phyloP scores from a whole-genome alignment of 306 rosid genomes.

The Prunus padus region DNA sequence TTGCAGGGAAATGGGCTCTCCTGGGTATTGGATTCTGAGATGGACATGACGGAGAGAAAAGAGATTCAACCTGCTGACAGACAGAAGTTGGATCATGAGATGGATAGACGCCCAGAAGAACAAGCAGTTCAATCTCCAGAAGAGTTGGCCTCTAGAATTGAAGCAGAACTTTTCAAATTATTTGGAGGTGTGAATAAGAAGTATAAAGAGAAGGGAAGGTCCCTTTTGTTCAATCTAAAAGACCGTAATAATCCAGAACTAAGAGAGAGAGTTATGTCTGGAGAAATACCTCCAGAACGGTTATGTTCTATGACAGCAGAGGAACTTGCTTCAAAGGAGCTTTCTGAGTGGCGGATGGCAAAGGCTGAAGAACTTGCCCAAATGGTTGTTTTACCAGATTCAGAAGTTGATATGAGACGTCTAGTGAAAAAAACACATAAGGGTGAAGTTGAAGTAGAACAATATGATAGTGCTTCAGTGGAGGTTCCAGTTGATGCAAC shows the following conservation, averaged over 20 bases:
- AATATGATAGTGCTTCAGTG: slow-evolving; percentile 49
- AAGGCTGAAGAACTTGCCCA: slow-evolving; percentile 99
- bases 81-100: slow-evolving; percentile 38
- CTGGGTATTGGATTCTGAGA: slow-evolving; percentile 80
- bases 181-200: slow-evolving; percentile 98
- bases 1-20: slow-evolving; percentile 96
- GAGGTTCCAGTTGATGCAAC: slow-evolving; percentile 61
- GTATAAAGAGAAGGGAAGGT: slow-evolving; percentile 98
- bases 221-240: slow-evolving; percentile 91
- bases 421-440: slow-evolving; percentile 91
- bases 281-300: slow-evolving; percentile 71
- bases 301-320: slow-evolving; percentile 96
- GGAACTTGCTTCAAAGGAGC: slow-evolving; percentile 99
- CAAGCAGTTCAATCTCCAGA: slow-evolving; percentile 34
- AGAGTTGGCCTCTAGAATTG: slow-evolving; percentile 66
- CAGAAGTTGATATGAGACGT: slow-evolving; percentile 82
- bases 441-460: slow-evolving; percentile 97
- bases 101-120: slow-evolving; percentile 30
- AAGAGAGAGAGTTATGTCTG: slow-evolving; percentile 86
- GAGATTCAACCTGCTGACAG: slow-evolving; percentile 42
- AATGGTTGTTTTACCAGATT: slow-evolving; percentile 89
- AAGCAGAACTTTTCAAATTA: slow-evolving; percentile 82
- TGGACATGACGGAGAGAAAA: slow-evolving; percentile 38
- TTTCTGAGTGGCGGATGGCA: slow-evolving; percentile 96
- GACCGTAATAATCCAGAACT: slow-evolving; percentile 94